Evolutionary conservation across 2,329 filamentous ascomycete genomes (phyloP).

Genomic region (Cytospora schulzeri): DNA sequence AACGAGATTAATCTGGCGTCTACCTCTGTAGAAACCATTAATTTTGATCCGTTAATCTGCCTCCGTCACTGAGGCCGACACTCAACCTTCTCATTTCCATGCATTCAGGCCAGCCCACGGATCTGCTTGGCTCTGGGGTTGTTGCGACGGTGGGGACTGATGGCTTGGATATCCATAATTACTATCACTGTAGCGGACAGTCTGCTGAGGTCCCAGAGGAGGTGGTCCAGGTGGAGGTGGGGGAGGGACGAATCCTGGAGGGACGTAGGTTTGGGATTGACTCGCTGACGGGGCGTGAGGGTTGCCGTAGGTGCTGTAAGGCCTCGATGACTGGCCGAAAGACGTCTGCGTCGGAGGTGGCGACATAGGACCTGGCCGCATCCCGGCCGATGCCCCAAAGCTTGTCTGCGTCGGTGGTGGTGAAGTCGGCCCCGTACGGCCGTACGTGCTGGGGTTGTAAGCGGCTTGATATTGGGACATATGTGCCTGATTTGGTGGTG

Average conservation of each 20-base stretch:
- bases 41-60: background rate
- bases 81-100: slow-evolving; percentile 56
- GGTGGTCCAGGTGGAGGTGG: slow-evolving; percentile 66
- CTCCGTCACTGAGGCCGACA: background rate
- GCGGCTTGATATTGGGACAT: slow-evolving; percentile 46
- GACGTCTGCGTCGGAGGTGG: slow-evolving; percentile 61
- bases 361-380: slow-evolving; percentile 47
- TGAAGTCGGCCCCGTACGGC: slow-evolving; percentile 57
- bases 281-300: slow-evolving; percentile 39
- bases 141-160: slow-evolving; percentile 41
- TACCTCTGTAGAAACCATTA: background rate
- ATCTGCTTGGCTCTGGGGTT: slow-evolving; percentile 47
- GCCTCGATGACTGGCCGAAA: slow-evolving; percentile 50
- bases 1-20: background rate
- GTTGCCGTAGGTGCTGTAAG: slow-evolving; percentile 51
- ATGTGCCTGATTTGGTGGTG: slow-evolving; percentile 52
- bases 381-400: slow-evolving; percentile 37
- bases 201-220: slow-evolving; percentile 64
- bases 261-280: slow-evolving; percentile 41
- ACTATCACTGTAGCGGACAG: slow-evolving; percentile 51
- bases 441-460: slow-evolving; percentile 62
- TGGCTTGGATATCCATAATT: slow-evolving; percentile 56
- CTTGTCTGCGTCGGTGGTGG: slow-evolving; percentile 44
- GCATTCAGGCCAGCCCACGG: slow-evolving; percentile 72
- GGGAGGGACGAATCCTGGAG: slow-evolving; percentile 62